Evolutionary conservation across 768 basidiomycete genomes (phyloP).

Genomic region (Boletus subcaerulescens): DNA sequence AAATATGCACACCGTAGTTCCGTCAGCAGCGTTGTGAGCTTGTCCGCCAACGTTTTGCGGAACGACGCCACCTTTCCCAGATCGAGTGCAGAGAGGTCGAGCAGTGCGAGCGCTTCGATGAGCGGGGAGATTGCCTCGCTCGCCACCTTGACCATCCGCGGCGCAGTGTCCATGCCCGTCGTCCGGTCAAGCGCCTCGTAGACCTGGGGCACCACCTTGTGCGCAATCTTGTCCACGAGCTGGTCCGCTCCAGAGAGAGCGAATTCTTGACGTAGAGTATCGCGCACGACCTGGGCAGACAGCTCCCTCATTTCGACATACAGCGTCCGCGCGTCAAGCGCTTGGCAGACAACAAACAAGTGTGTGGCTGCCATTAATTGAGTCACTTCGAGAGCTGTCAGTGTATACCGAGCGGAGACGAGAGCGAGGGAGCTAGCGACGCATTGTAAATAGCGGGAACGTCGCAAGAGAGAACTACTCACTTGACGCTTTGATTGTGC

Average conservation of each 20-base stretch:
- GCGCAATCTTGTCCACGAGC: conserved; percentile 12
- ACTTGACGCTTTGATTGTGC: conserved; percentile 93
- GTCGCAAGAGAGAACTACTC: conserved; percentile 25
- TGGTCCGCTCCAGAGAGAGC: conserved; percentile 7
- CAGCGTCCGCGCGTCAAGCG: conserved; percentile 79
- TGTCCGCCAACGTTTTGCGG: conserved; percentile 15
- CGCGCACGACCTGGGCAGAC: conserved; percentile 20
- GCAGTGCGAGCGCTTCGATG: conserved; percentile 42
- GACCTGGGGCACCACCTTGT: conserved; percentile 40
- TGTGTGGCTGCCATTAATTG: conserved; percentile 73
- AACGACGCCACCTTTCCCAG: conserved; percentile 24
- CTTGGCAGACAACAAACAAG: conserved; percentile 75
- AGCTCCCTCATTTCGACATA: conserved; percentile 57
- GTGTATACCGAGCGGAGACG: conserved; percentile 77
- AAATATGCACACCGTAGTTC: conserved; percentile 31
- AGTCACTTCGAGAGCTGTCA: conserved; percentile 75
- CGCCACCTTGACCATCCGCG: conserved; percentile 71
- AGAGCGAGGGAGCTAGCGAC: conserved; percentile 71
- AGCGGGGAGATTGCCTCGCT: conserved; percentile 58
- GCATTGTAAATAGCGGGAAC: neutral
- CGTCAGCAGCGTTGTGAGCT: conserved; percentile 19
- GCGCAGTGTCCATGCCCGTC: conserved; percentile 65
- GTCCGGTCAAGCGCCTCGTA: conserved; percentile 58
- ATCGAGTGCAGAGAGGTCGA: conserved; percentile 15
- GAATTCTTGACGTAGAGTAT: conserved; percentile 15